Evolutionary conservation across 768 basidiomycete genomes (phyloP), one percentile per base, ranked within the genome.

Genomic region (Heimioporus sp.): DNA sequence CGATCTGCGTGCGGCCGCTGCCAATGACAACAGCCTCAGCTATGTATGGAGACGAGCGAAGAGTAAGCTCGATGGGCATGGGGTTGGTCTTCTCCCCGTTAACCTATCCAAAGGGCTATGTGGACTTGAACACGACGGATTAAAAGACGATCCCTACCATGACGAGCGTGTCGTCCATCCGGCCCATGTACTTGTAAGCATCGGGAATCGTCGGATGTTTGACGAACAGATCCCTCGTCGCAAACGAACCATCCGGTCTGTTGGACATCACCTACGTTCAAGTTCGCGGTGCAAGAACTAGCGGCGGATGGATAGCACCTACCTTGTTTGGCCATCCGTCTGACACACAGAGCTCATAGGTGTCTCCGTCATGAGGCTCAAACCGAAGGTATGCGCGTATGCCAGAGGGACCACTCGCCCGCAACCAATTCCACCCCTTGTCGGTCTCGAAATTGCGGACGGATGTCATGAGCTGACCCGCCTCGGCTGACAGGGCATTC

Each of bases 71-170:
- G 48, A 81, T 79, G 0, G 80, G 79, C 5, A 80, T 76, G 6
- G 79, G 79, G 54, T 80, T 80, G 10, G 78, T 80, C 68, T 82
- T 82, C 65, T 82, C 80, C 8, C 81, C 79, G 11, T 65, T 65
- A 2, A 67, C 57, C 64, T 65, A n/a, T 10, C 71, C 24, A 28
- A 6, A 28, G 3, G 24, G 24, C 7, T 28, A 7, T 28, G 24
- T 28, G 24, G 24, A 28, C 5, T 6, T 6, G 24, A 28, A 28
- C 24, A 28, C 24, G 24, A 28, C 17, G 10, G 10, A 24, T 3
- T 4, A 11, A 10, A 6, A 4, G n/a, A n/a, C n/a, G 11, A 34
- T 28, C n/a, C 49, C 19, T 51, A 66, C 66, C 65, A 66, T 66
- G 1, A 78, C 74, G 10, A 83, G 69, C 0, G 79, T 81, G 49